Evolutionary conservation across 148 eudicot species (phyloP).

Genomic region (Camellia lanceoleosa): DNA sequence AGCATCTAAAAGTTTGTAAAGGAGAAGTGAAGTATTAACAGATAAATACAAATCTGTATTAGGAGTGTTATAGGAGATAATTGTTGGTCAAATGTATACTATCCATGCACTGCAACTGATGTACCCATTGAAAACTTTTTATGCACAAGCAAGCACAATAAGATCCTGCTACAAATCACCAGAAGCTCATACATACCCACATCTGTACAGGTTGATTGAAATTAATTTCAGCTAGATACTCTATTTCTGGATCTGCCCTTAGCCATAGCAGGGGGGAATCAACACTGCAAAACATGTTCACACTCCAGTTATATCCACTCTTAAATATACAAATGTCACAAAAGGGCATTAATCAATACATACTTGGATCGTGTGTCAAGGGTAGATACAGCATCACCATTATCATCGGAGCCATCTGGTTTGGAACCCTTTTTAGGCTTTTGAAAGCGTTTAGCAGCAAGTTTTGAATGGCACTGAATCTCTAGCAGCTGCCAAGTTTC

Average conservation of each 20-base stretch:
- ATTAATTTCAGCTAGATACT: constrained; percentile 92
- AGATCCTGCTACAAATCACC: not conserved
- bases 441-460: constrained; percentile 87
- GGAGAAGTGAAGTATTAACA: not conserved
- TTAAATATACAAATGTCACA: not conserved
- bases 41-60: not conserved
- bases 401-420: constrained; percentile 95
- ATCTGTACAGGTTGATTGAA: constrained; percentile 87
- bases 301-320: constrained; percentile 5
- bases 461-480: constrained; percentile 90
- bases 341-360: constrained; percentile 16
- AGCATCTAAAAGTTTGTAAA: not conserved
- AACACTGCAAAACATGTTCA: constrained; percentile 48
- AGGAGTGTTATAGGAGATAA: not conserved
- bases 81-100: not conserved
- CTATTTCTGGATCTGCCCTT: constrained; percentile 97
- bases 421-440: constrained; percentile 74
- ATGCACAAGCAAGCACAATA: not conserved
- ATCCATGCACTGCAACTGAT: not conserved
- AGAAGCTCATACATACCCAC: constrained; percentile 70
- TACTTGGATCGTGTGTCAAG: constrained; percentile 79
- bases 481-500: constrained; percentile 93
- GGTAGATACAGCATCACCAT: constrained; percentile 56
- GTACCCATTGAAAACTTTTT: not conserved
- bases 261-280: constrained; percentile 92